Evolutionary conservation across 495 filamentous ascomycete genomes (phyloP).

Genomic region (Cenococcum geophilum): DNA sequence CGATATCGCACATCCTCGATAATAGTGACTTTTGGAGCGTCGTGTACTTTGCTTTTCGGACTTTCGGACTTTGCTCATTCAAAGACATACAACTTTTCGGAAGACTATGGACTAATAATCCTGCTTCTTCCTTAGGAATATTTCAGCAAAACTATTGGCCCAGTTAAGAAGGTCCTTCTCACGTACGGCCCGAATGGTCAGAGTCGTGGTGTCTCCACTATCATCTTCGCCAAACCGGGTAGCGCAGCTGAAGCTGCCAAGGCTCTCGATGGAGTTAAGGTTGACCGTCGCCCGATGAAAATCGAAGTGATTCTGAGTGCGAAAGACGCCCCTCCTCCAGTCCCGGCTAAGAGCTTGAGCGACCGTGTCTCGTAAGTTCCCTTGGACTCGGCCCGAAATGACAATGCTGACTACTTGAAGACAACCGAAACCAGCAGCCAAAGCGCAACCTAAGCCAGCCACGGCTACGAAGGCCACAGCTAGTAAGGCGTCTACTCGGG

Average conservation of each 20-base stretch:
- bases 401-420: constrained; percentile 3
- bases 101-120: constrained; percentile 22
- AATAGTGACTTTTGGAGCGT: background rate
- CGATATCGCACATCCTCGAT: background rate
- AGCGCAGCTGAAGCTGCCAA: constrained; percentile 75
- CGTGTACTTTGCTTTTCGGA: background rate
- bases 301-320: constrained; percentile 86
- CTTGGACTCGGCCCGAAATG: background rate
- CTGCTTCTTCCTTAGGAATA: constrained; percentile 71
- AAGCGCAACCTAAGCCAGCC: constrained; percentile 59
- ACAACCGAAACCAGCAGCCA: constrained; percentile 54
- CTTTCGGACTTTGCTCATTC: background rate
- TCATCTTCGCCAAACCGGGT: constrained; percentile 68
- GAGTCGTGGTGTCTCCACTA: constrained; percentile 82
- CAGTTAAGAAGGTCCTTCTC: constrained; percentile 79
- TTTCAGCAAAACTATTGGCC: constrained; percentile 79
- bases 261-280: constrained; percentile 76
- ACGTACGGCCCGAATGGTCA: constrained; percentile 87
- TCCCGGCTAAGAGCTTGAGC: constrained; percentile 65
- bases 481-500: constrained; percentile 36
- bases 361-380: constrained; percentile 73
- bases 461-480: constrained; percentile 58
- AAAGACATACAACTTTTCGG: constrained; percentile 5
- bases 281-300: constrained; percentile 88
- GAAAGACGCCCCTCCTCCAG: constrained; percentile 58